Evolutionary conservation across 2,329 filamentous ascomycete species (phyloP).

Genomic region (Exophiala xenobiotica): DNA sequence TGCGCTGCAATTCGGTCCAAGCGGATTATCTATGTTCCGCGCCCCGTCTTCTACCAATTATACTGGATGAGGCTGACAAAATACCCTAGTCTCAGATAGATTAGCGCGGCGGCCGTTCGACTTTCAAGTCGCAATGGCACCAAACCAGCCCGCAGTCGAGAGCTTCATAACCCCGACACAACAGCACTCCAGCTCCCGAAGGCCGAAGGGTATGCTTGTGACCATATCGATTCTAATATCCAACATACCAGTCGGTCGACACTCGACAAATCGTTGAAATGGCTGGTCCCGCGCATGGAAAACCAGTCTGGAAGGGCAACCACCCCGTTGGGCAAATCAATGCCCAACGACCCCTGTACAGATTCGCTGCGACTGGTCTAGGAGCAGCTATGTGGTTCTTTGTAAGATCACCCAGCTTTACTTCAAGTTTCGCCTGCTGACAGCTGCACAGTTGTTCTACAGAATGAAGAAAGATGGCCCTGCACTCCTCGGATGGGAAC

Average conservation of each 20-base stretch:
- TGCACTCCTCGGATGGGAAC: slow-evolving; percentile 86
- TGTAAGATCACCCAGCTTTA: slow-evolving; percentile 54
- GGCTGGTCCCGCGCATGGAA: slow-evolving; percentile 12
- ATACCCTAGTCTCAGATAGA: neutral
- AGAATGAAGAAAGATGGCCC: slow-evolving; percentile 95
- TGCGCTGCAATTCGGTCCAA: neutral
- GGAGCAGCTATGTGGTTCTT: slow-evolving; percentile 99
- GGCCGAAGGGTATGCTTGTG: no score
- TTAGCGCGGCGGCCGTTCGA: neutral
- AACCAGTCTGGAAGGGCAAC: slow-evolving; percentile 30
- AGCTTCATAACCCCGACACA: neutral
- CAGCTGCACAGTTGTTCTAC: slow-evolving; percentile 75
- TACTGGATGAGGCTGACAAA: neutral
- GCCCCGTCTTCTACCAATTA: slow-evolving; percentile 2
- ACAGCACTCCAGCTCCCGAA: no score
- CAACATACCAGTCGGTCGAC: neutral
- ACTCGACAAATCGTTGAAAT: slow-evolving; percentile 4
- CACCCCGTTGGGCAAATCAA: slow-evolving; percentile 50
- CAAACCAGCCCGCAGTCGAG: neutral
- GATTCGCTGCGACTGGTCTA: slow-evolving; percentile 80
- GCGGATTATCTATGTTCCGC: neutral
- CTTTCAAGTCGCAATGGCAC: neutral
- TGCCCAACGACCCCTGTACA: slow-evolving; percentile 69
- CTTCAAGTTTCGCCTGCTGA: slow-evolving; percentile 3
- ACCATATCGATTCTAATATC: neutral